Evolutionary conservation across 495 filamentous ascomycete genomes (phyloP).

Genomic region (Antarctomyces pellizariae): DNA sequence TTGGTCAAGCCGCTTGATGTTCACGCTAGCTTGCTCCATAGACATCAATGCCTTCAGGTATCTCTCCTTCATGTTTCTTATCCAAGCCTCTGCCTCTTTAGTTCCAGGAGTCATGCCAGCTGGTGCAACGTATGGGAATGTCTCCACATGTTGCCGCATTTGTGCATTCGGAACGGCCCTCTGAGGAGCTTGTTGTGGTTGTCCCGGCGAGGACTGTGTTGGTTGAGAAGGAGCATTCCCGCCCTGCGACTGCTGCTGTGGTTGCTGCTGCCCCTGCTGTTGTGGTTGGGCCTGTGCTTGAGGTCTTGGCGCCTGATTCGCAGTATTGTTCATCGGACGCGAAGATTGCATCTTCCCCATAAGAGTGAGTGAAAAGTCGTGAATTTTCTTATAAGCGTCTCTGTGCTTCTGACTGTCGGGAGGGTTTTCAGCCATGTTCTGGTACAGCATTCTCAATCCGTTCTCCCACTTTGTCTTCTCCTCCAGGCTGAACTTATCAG

Average conservation of each 20-base stretch:
- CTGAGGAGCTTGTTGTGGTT: constrained; percentile 4
- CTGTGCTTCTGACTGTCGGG: constrained; percentile 30
- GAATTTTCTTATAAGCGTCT: constrained; percentile 37
- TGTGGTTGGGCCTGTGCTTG: constrained; percentile 6
- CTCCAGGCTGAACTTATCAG: constrained; percentile 22
- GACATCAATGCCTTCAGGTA: constrained; percentile 9
- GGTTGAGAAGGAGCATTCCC: background rate
- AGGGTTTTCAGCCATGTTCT: constrained; percentile 31
- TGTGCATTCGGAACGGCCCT: constrained; percentile 7
- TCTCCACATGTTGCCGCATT: constrained; percentile 11
- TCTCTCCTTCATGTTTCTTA: constrained; percentile 9
- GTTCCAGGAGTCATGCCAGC: constrained; percentile 3
- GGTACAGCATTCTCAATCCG: constrained; percentile 36
- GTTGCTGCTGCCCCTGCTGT: constrained; percentile 7
- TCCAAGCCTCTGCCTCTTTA: constrained; percentile 8
- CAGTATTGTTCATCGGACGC: constrained; percentile 8
- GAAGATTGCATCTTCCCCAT: constrained; percentile 29
- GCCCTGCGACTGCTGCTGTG: constrained; percentile 1
- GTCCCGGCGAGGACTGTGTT: background rate
- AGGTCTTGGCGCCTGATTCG: no score
- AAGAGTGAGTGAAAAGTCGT: constrained; percentile 39
- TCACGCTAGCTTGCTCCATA: constrained; percentile 7
- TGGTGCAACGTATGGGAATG: constrained; percentile 10
- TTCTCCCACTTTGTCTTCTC: constrained; percentile 43
- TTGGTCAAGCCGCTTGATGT: constrained; percentile 4